These are phyloP conservation scores for Aspergillus affinis DNA, from an alignment of 495 filamentous ascomycete species.

Conservation along the genomic window DNA sequence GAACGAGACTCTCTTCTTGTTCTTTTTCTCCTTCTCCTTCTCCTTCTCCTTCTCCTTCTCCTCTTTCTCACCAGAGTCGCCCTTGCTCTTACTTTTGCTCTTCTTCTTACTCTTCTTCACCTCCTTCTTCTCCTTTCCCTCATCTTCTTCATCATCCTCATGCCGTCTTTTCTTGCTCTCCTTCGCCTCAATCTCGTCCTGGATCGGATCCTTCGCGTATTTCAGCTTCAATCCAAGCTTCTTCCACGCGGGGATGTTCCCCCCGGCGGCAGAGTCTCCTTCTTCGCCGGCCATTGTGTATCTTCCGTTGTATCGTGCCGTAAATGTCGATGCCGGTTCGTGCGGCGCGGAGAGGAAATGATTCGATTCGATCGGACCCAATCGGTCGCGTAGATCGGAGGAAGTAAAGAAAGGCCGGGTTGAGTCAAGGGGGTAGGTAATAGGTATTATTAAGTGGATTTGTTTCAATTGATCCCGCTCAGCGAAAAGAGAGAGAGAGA, in stretches of 20 bases:
- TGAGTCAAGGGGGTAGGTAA: background rate
- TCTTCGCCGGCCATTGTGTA: slow-evolving; percentile 23
- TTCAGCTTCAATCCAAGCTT: slow-evolving; percentile 76
- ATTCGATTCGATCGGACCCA: too few relatives aligned
- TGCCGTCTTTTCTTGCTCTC: slow-evolving; percentile 21
- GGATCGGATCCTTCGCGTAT: slow-evolving; percentile 49
- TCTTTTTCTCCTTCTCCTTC: slow-evolving; percentile 50
- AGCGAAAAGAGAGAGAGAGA: too few relatives aligned
- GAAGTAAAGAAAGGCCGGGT: background rate
- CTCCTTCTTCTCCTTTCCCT: slow-evolving; percentile 1
- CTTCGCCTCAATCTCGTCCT: slow-evolving; percentile 25
- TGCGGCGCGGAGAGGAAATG: background rate
- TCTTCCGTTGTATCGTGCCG: background rate
- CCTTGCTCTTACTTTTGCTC: background rate
- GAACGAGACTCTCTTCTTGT: slow-evolving; percentile 80
- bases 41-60: slow-evolving; percentile 49
- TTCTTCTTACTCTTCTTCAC: slow-evolving; percentile 3
- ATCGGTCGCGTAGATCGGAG: too few relatives aligned
- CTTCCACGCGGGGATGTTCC: slow-evolving; percentile 72
- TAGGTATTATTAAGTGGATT: too few relatives aligned
- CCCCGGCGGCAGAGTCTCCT: slow-evolving; percentile 19
- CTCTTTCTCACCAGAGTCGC: slow-evolving; percentile 16
- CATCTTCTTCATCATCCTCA: slow-evolving; percentile 10
- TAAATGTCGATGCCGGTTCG: background rate
- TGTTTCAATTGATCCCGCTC: too few relatives aligned